Percentiles rank a stretch among this genome's conserved stretches.
These are phyloP conservation scores for Microbotryum violaceum DNA, from an alignment of 1,284 basidiomycete genomes.

Conservation along the genomic window DNA sequence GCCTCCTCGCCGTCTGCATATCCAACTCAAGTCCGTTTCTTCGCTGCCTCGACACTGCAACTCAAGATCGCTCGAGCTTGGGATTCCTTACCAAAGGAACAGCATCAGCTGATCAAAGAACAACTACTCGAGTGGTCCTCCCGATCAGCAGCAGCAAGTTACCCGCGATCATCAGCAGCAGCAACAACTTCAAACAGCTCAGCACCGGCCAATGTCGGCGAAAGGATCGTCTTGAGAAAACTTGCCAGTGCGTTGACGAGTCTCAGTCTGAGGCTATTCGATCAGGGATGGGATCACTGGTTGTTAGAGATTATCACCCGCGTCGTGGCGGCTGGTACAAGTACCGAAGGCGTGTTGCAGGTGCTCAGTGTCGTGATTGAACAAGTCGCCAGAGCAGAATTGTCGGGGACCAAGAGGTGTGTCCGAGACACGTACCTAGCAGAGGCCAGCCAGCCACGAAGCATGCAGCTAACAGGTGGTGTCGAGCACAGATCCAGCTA, in stretches of 20 bases:
- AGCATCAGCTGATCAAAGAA: constrained; percentile 20
- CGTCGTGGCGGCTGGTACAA: constrained; percentile 24
- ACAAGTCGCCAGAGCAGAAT: constrained; percentile 33
- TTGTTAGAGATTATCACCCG: constrained; percentile 33
- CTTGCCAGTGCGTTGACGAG: constrained; percentile 30
- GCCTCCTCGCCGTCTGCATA: not conserved
- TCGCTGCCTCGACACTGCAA: constrained; percentile 34
- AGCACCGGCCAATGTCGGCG: constrained; percentile 5
- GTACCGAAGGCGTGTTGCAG: constrained; percentile 28
- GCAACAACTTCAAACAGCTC: not conserved
- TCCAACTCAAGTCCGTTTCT: constrained; percentile 29
- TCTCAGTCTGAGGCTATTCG: constrained; percentile 8
- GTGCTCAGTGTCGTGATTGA: constrained; percentile 35
- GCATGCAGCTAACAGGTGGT: constrained; percentile 22
- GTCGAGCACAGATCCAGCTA: constrained; percentile 19
- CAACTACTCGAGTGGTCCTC: constrained; percentile 34
- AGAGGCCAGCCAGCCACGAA: constrained; percentile 13
- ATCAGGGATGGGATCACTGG: constrained; percentile 33
- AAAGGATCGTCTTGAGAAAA: constrained; percentile 34
- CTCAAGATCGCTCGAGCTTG: constrained; percentile 32
- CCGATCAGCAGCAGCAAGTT: constrained; percentile 14
- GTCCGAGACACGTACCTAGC: not conserved
- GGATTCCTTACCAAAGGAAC: constrained; percentile 19
- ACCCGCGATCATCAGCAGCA: not conserved
- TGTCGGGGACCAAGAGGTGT: constrained; percentile 33